These are phyloP conservation scores for Straminergon stramineum DNA, from an alignment of 225 moss, liverwort and hornwort species.

Conservation along the genomic window DNA sequence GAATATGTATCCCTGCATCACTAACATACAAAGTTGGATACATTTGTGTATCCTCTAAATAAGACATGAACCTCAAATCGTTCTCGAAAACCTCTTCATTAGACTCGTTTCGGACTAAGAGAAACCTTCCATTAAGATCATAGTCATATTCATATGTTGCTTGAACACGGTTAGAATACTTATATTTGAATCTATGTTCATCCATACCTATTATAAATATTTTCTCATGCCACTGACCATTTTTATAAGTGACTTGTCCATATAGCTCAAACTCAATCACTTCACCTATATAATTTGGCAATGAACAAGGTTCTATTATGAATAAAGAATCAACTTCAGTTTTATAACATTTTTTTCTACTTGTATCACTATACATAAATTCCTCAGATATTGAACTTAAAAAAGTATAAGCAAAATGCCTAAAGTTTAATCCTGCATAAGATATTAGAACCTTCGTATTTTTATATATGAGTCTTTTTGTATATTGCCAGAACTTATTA, in stretches of 20 bases:
- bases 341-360: neutral
- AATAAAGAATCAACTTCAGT: neutral
- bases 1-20: neutral
- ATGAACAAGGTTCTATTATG: neutral
- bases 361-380: neutral
- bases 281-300: neutral
- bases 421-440: neutral
- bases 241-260: neutral
- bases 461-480: neutral
- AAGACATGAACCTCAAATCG: neutral
- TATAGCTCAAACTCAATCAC: neutral
- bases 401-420: neutral
- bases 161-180: neutral
- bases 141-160: neutral
- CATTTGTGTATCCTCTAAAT: neutral
- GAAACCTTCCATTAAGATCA: neutral
- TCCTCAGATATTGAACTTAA: neutral
- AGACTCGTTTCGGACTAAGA: accelerated
- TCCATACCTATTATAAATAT: neutral
- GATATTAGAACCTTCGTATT: neutral
- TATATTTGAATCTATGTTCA: neutral
- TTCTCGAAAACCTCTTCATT: neutral
- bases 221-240: neutral
- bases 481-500: neutral
- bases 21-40: neutral